Conservation (phyloP, 2,329 filamentous ascomycete genomes). For the Fragosphaeria purpurea region DNA sequence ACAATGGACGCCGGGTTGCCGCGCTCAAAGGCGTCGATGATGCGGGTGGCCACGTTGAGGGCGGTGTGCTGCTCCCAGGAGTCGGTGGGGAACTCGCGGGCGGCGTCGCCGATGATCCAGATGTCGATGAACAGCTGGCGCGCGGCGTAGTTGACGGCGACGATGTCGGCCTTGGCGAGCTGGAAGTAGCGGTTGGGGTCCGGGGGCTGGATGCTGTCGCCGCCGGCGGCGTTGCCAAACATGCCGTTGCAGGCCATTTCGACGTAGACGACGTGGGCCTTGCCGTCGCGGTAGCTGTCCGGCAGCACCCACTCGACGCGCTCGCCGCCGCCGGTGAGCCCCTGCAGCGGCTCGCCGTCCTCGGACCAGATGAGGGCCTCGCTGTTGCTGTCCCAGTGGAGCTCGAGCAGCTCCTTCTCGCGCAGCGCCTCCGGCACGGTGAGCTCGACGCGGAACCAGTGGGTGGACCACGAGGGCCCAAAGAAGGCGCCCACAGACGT, state of each 20-base stretch:
- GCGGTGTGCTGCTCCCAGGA: slow-evolving; percentile 86
- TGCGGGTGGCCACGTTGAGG: slow-evolving; percentile 69
- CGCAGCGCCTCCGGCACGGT: slow-evolving; percentile 63
- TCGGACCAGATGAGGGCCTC: slow-evolving; percentile 93
- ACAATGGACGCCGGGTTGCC: slow-evolving; percentile 69
- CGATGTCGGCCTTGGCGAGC: slow-evolving; percentile 70
- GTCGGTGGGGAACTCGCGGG: slow-evolving; percentile 78
- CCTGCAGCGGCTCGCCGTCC: slow-evolving; percentile 82
- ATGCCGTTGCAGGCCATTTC: slow-evolving; percentile 99
- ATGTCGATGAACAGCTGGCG: slow-evolving; percentile 81
- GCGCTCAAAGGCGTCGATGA: slow-evolving; percentile 83
- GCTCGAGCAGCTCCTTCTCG: slow-evolving; percentile 75
- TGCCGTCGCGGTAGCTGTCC: slow-evolving; percentile 67
- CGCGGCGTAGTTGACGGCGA: slow-evolving; percentile 78
- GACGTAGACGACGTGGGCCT: slow-evolving; percentile 83
- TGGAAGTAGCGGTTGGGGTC: slow-evolving; percentile 73
- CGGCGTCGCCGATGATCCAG: slow-evolving; percentile 91
- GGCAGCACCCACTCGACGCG: slow-evolving; percentile 87
- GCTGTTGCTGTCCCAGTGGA: slow-evolving; percentile 92
- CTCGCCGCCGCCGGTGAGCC: slow-evolving; percentile 81
- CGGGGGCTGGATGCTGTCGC: slow-evolving; percentile 81
- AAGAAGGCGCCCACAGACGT: slow-evolving; percentile 70
- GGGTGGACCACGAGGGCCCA: slow-evolving; percentile 92
- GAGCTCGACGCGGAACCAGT: slow-evolving; percentile 86
- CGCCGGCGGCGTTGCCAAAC: slow-evolving; percentile 73